Base-by-base conservation (phyloP, 306 rosid genomes). In the Gastrolobium villosum region DNA sequence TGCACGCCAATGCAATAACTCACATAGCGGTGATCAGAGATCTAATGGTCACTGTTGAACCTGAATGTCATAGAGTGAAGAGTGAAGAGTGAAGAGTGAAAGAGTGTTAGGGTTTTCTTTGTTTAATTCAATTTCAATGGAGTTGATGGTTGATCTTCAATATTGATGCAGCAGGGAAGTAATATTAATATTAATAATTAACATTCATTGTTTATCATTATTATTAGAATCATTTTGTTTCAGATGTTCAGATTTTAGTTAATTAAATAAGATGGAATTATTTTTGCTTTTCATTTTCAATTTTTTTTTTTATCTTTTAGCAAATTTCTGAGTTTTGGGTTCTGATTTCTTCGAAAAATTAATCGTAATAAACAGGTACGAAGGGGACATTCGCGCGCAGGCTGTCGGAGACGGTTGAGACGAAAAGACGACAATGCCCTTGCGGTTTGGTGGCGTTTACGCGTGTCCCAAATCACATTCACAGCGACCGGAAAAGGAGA, bases 361-460 rank as follows among this genome's bases (percentile, higher is more conserved):
- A 48, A 52, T 57, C 32, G 35, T 5, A 39, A 26, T 10, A 34
- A 67, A 68, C 66, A 28, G 82, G 78, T 72, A 56, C 20, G 70
- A 53, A 55, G 78, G 89, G 73, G 41, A 73, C 88, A 79, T 89
- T 92, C 87, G 96, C 93, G 97, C 97, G 92, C 83, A 83, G 88
- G 88, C 45, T 86, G 93, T 88, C 84, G 82, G 87, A 60, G 84
- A 49, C 86, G 5, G 87, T 83, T 84, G n/a, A 2, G 1, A 0
- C 0, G 50, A 79, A 89, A 81, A 50, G 87, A 89, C 94, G 32
- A 3, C 0, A 83, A 0, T 79, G 0, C 39, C 90, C 96, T 87
- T 54, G 0, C 0, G 0, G 28, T 61, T 78, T 40, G 75, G 49
- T 79, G 75, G 77, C 2, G 64, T 65, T 68, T 53, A 72, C 88